Conservation (phyloP, 2,329 filamentous ascomycete species). For the Diaporthe longicolla region DNA sequence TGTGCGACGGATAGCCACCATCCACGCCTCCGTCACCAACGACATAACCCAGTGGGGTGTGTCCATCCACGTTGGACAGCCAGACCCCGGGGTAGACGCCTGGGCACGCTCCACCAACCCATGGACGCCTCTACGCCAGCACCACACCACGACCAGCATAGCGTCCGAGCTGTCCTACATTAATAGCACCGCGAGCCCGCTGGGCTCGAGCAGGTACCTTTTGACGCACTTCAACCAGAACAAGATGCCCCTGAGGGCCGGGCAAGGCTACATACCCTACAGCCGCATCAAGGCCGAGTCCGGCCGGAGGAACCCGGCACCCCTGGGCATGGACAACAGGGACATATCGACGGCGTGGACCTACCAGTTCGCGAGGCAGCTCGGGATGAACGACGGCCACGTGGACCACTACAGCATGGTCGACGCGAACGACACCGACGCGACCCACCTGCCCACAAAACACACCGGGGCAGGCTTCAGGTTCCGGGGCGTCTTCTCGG, state of each 20-base stretch:
- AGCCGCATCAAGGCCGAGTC: conserved; percentile 10
- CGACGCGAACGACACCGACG: not conserved
- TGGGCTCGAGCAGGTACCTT: conserved; percentile 24
- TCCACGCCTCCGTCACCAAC: conserved; percentile 33
- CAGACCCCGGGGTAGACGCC: conserved; percentile 1
- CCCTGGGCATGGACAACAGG: conserved; percentile 39
- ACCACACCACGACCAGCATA: conserved; percentile 37
- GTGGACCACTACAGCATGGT: conserved; percentile 38
- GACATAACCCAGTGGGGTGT: conserved; percentile 39
- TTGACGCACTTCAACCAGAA: conserved; percentile 12
- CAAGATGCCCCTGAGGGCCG: not conserved
- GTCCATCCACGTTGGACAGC: conserved; percentile 42
- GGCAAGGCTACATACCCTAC: conserved; percentile 30
- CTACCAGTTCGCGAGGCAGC: conserved; percentile 37
- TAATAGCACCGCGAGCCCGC: not conserved
- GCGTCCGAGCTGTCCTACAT: conserved; percentile 33
- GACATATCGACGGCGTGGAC: conserved; percentile 40
- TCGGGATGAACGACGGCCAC: conserved; percentile 31
- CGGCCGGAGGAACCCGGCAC: conserved; percentile 8
- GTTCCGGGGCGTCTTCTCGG: not conserved
- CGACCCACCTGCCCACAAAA: not conserved
- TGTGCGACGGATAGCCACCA: conserved; percentile 37
- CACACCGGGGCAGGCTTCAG: conserved; percentile 13
- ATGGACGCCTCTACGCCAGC: conserved; percentile 36
- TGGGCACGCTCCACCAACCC: conserved; percentile 34